Base-by-base conservation (phyloP, 148 eudicot genomes). In the Diospyros kaki region DNA sequence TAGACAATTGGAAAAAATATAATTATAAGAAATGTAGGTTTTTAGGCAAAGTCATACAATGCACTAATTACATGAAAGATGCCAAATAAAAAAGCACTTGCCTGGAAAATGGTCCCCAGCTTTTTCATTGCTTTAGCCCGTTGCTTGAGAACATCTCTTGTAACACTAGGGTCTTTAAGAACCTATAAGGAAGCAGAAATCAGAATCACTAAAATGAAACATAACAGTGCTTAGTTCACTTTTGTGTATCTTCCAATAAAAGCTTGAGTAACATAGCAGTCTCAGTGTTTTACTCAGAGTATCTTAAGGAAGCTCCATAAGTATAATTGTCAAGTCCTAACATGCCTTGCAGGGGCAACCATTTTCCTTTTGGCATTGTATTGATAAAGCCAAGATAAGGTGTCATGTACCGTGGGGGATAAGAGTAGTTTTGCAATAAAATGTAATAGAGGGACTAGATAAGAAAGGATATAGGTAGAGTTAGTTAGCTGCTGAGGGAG, bases 31-130 rank as follows among this genome's bases (percentile, higher is more conserved):
- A 41, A 53, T 8, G 4, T 40, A 59, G 12, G 42, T 50, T 56
- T 56, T 41, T 4, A 9, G 46, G 7, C 6, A 56, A 55, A 70
- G 46, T 8, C 72, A 38, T 8, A 48, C 52, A 44, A 51, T 46
- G 72, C 42, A 52, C 44, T 40, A 54, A 55, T 69, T 10, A n/a
- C 14, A 70, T 40, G n/a, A 50, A 48, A 73, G 38, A 54, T 40
- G 45, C 7, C 14, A n/a, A 66, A 58, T 61, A 75, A 58, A 50
- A 59, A 45, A 40, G 17, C 41, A 80, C 87, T 84, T 87, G 91
- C 98, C 80, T 87, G 98, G 73, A 94, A 91, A 73, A 94, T 86
- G 18, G 83, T 84, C 68, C 98, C 98, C 50, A 94, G 97, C 83
- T 91, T 94, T 80, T 82, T 88, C 91, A 94, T 83, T 64, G 86